Evolutionary conservation across 441 rosid species (phyloP).

Genomic region (Adansonia madagascariensis): DNA sequence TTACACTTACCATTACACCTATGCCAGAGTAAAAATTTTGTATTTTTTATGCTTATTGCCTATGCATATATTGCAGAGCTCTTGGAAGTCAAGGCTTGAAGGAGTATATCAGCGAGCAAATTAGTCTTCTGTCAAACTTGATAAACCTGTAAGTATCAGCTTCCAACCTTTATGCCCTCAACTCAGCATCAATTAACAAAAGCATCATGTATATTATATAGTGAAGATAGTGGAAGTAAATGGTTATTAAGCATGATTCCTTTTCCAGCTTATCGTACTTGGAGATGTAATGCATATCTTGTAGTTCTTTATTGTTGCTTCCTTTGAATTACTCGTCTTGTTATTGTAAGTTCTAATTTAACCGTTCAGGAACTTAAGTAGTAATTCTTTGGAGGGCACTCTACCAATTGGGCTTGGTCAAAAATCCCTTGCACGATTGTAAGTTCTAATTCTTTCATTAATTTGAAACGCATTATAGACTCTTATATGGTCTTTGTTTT

Average conservation of each 20-base stretch:
- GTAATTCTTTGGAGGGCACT: conserved; percentile 72
- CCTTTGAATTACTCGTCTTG: background rate
- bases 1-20: background rate
- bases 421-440: conserved; percentile 71
- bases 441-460: conserved; percentile 43
- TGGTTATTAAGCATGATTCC: background rate
- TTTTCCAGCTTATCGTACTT: background rate
- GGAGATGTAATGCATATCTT: background rate
- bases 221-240: background rate
- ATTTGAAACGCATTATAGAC: background rate
- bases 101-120: conserved; percentile 83
- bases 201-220: background rate
- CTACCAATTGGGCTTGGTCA: conserved; percentile 84
- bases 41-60: conserved; percentile 10
- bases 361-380: conserved; percentile 73
- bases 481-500: background rate
- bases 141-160: conserved; percentile 81
- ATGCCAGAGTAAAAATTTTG: conserved; percentile 2
- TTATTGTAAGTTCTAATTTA: background rate
- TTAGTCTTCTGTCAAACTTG: conserved; percentile 79
- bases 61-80: conserved; percentile 58
- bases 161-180: conserved; percentile 19
- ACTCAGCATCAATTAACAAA: background rate
- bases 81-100: conserved; percentile 92
- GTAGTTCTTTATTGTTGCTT: conserved; percentile 15